Evolutionary conservation across 2,329 filamentous ascomycete species (phyloP), one percentile per base, ranked within the genome.

Genomic region (Cordyceps cicadae): DNA sequence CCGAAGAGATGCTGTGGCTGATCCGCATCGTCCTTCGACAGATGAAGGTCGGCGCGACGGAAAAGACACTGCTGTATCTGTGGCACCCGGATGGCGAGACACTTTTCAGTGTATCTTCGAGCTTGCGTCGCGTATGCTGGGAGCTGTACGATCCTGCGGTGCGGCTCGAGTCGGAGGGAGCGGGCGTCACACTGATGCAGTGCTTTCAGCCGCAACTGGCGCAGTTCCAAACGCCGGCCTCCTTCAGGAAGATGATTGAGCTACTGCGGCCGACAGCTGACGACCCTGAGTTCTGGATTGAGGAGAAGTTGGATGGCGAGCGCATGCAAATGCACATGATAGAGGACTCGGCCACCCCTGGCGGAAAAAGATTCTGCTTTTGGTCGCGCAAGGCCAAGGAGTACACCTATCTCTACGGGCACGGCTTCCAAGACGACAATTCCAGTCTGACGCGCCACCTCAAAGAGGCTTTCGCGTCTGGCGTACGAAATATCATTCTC

Each of bases 361-460:
- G 92, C 0, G 90, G 90, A 0, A 85, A 80, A 60, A 79, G 78
- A 21, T 97, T 97, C 71, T 80, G 79, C 37, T 99, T 96, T 72
- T 99, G 92, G 91, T 97, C 93, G 2, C 84, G 94, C 56, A 97
- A 96, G 73, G 93, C 90, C 9, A 97, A 97, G 70, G 90, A 97
- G 53, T 99, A 99, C 68, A 94, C 92, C 0, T 94, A 96, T 68
- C 81, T 99, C 0, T 99, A 99, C 69, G 94, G 94, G 7, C 81
- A 85, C 62, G 83, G 88, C 0, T 81, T 95, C 17, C 75, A 87
- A 52, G 90, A 96, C 65, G 82, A 87, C 6, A 85, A 87, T 46
- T 87, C 88, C 8, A 86, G 92, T 7, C 72, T 97, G 57, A 96
- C 93, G 0, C 82, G 90, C 39, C 87, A 96, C 70, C 77, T 97